These are phyloP conservation scores for Elsinoe australis DNA, from an alignment of 2,329 filamentous ascomycete genomes.

Conservation along the genomic window DNA sequence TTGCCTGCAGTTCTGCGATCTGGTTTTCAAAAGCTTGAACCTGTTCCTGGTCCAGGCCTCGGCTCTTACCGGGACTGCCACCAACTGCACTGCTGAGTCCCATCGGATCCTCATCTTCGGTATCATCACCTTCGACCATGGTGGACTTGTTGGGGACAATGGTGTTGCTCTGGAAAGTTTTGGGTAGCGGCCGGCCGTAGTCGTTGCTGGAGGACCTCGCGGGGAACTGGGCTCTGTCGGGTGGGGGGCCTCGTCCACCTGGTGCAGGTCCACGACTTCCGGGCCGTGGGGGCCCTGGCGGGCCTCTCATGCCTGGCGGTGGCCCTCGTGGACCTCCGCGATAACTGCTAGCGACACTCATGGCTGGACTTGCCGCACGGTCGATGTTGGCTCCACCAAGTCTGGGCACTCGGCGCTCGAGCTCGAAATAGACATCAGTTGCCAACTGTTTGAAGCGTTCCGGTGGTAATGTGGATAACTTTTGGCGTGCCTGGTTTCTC, in stretches of 20 bases:
- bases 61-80: conserved; percentile 27
- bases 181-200: conserved; percentile 69
- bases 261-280: conserved; percentile 24
- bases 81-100: conserved; percentile 47
- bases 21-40: conserved; percentile 75
- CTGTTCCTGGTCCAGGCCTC: conserved; percentile 53
- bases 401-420: conserved; percentile 80
- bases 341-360: conserved; percentile 46
- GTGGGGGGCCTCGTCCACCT: conserved; percentile 33
- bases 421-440: conserved; percentile 91
- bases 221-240: conserved; percentile 34
- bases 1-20: conserved; percentile 65
- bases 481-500: conserved; percentile 93
- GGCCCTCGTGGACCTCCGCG: conserved; percentile 23
- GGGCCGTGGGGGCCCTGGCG: conserved; percentile 27
- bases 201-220: conserved; percentile 38
- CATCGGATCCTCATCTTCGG: conserved; percentile 58
- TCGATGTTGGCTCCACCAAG: conserved; percentile 60
- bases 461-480: conserved; percentile 79
- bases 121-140: conserved; percentile 92
- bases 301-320: conserved; percentile 31
- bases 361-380: conserved; percentile 60
- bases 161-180: conserved; percentile 89
- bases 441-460: conserved; percentile 85
- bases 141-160: conserved; percentile 97